These are phyloP conservation scores for Malbranchea zuffiana DNA, from an alignment of 2,329 filamentous ascomycete species.

Conservation along the genomic window DNA sequence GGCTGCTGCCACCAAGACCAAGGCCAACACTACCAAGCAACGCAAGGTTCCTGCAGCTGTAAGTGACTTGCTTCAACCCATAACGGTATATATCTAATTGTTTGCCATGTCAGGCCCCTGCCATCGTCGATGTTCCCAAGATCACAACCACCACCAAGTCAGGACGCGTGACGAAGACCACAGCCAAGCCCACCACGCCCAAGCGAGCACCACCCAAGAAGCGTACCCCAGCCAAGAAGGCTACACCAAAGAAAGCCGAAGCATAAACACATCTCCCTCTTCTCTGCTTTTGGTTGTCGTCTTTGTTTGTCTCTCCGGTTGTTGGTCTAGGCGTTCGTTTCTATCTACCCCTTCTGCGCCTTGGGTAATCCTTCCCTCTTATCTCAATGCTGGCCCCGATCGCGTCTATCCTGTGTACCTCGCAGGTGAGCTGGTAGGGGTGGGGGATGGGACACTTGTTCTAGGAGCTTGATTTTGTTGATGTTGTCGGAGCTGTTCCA, in stretches of 20 bases:
- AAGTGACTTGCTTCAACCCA: constrained; percentile 16
- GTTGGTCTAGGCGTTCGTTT: constrained; percentile 10
- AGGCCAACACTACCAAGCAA: constrained; percentile 45
- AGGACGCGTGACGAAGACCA: constrained; percentile 66
- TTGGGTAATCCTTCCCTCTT: neutral
- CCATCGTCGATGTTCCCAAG: constrained; percentile 58
- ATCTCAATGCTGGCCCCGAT: neutral
- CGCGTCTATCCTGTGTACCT: too few relatives aligned
- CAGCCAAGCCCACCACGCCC: constrained; percentile 34
- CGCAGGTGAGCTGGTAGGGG: neutral
- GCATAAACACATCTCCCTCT: constrained; percentile 11
- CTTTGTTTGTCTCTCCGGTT: constrained; percentile 13
- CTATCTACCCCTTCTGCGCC: neutral
- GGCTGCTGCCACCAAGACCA: constrained; percentile 41
- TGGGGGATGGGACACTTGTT: too few relatives aligned
- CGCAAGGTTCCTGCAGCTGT: constrained; percentile 40
- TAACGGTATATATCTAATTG: constrained; percentile 16
- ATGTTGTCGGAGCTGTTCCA: too few relatives aligned
- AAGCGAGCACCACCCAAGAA: constrained; percentile 38
- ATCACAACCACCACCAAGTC: constrained; percentile 74
- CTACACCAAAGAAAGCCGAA: constrained; percentile 32
- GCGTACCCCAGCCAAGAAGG: constrained; percentile 30
- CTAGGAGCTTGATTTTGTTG: too few relatives aligned
- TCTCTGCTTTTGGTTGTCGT: constrained; percentile 6
- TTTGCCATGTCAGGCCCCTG: constrained; percentile 43